Evolutionary conservation across 176 grass and related monocot genomes (phyloP), one percentile per base, ranked within the genome.

Genomic region (Raddia distichophylla): DNA sequence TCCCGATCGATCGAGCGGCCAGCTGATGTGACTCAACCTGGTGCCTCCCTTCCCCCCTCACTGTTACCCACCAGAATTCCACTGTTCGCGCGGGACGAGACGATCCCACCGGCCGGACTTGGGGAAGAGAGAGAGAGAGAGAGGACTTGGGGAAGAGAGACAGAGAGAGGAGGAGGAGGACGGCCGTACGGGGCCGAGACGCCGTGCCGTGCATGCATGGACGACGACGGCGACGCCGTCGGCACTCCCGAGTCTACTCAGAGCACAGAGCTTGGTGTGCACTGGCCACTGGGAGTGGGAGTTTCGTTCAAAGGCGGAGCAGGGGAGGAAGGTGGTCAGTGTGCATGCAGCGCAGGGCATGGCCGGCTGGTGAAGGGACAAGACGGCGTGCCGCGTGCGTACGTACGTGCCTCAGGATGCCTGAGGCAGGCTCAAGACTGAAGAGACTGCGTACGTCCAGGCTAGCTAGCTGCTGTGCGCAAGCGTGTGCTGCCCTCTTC

Each of bases 21-120:
- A 67, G 80, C 40, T 70, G 83, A 89, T 63, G 87, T 57, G 87
- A 85, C 77, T 33, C 77, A 64, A 81, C 87, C 71, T 81, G 18
- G 45, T 45, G 69, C 13, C 19, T 48, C 7, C 49, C 49, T 2
- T 27, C 27, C 5, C 27, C n/a, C 65, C 13, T 42, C 62, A 13
- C 45, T 55, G 54, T 53, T 59, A 22, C 80, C 48, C 18, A 71
- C 47, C 35, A 8, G 17, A 54, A 3, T 71, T 81, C 81, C 16
- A 85, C 77, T 16, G 69, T 69, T 74, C 6, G 13, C 60, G 20
- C 70, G 47, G 5, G 40, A 33, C 64, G 4, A 17, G 22, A 72
- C 48, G 22, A 64, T 11, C 59, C 4, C 13, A 3, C 71, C 54
- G 19, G 45, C n/a, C 44, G 14, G 52, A 11, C 58, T 15, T 40